phyloP scores from a whole-genome alignment of 1,284 basidiomycete species.

The Hemileia vastatrix region DNA sequence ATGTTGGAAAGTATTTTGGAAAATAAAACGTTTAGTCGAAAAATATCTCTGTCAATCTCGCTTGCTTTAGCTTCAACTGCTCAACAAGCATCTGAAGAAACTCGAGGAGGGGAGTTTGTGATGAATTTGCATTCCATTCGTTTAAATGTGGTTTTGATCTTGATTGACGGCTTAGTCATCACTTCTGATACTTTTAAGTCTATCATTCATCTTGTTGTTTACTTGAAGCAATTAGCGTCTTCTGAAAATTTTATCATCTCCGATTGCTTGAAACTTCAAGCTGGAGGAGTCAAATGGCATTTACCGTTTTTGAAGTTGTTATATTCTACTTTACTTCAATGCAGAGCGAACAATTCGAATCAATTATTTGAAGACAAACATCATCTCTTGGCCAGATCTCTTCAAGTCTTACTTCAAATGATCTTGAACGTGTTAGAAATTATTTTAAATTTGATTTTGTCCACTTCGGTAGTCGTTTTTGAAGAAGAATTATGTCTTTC shows the following conservation, averaged over 20 bases:
- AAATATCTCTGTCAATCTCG: slow-evolving; percentile 10
- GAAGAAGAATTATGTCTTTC: slow-evolving; percentile 18
- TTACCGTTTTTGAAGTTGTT: slow-evolving; percentile 17
- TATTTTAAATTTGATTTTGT: slow-evolving; percentile 7
- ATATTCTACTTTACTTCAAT: neutral
- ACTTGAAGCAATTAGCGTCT: slow-evolving; percentile 6
- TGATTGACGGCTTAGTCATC: slow-evolving; percentile 11
- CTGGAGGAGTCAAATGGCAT: slow-evolving; percentile 15
- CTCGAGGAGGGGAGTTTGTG: slow-evolving; percentile 19
- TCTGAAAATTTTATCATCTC: slow-evolving; percentile 16
- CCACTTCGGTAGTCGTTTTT: slow-evolving; percentile 9
- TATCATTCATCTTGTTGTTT: slow-evolving; percentile 14
- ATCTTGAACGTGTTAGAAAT: slow-evolving; percentile 21
- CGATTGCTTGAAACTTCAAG: slow-evolving; percentile 15
- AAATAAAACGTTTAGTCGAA: neutral
- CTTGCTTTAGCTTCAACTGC: slow-evolving; percentile 5
- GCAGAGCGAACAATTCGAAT: no score
- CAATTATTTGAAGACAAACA: slow-evolving; percentile 10
- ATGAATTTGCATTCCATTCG: slow-evolving; percentile 21
- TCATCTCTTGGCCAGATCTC: slow-evolving; percentile 7
- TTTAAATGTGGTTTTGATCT: slow-evolving; percentile 12
- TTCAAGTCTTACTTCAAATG: slow-evolving; percentile 17
- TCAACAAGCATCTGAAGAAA: slow-evolving; percentile 6
- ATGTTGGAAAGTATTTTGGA: slow-evolving; percentile 12
- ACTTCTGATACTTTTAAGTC: slow-evolving; percentile 16